phyloP scores from a whole-genome alignment of 768 basidiomycete species.

The Neoboletus magnificus region DNA sequence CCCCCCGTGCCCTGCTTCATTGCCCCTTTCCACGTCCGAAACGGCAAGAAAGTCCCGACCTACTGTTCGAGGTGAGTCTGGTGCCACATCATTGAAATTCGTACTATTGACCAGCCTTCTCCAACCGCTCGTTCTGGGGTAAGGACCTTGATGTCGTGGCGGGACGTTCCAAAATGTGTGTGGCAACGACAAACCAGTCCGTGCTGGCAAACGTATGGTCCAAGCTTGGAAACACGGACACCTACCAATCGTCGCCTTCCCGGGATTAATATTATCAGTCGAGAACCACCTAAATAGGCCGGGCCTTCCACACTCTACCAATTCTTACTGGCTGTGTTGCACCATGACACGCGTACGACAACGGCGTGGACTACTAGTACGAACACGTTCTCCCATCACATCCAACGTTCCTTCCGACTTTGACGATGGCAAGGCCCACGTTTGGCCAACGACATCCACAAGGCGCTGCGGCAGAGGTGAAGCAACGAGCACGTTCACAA shows the following conservation, averaged over 20 bases:
- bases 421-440: neutral
- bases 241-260: slow-evolving; percentile 6
- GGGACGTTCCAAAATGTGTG: slow-evolving; percentile 1
- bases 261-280: slow-evolving; percentile 9
- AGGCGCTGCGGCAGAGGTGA: neutral
- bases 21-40: slow-evolving; percentile 11
- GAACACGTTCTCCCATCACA: neutral
- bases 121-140: neutral
- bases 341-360: slow-evolving; percentile 4
- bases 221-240: slow-evolving; percentile 1
- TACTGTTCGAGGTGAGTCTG: neutral
- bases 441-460: neutral
- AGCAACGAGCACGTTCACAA: neutral
- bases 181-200: slow-evolving; percentile 12
- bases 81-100: slow-evolving; percentile 17
- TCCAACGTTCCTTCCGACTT: neutral
- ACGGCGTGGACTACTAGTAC: neutral
- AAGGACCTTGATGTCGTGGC: slow-evolving; percentile 9
- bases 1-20: slow-evolving; percentile 16
- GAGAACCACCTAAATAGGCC: slow-evolving; percentile 7
- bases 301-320: neutral
- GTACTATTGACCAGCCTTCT: slow-evolving; percentile 3
- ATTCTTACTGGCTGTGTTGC: slow-evolving; percentile 1
- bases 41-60: slow-evolving; percentile 2
- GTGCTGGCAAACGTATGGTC: neutral